These are phyloP conservation scores for Wickerhamiella vanderwaltii DNA, from an alignment of 805 yeast genomes.

Conservation along the genomic window DNA sequence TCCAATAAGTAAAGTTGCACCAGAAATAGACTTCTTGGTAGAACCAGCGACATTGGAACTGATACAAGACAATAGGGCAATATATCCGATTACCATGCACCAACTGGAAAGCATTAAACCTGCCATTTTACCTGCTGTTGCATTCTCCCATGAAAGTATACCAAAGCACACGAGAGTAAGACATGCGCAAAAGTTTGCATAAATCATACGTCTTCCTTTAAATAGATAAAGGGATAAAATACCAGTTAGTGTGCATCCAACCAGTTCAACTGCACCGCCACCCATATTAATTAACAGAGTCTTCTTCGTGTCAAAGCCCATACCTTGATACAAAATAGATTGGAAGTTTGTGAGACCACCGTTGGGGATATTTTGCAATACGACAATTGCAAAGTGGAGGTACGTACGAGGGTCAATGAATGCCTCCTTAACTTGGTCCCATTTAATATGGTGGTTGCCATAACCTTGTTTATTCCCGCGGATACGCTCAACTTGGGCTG, in stretches of 20 bases:
- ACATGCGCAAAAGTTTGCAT: conserved; percentile 39
- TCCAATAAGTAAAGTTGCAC: conserved; percentile 47
- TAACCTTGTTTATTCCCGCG: conserved; percentile 44
- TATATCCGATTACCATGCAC: conserved; percentile 23
- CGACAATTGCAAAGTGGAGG: conserved; percentile 25
- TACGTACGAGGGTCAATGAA: conserved; percentile 39
- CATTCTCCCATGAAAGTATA: conserved; percentile 35
- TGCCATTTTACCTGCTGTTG: conserved; percentile 31
- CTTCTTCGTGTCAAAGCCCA: conserved; percentile 21
- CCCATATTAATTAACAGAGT: conserved; percentile 34
- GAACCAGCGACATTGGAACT: conserved; percentile 54
- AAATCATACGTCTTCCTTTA: conserved; percentile 15
- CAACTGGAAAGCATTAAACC: conserved; percentile 30
- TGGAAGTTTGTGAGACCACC: conserved; percentile 39
- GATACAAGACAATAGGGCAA: conserved; percentile 10
- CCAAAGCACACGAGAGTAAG: conserved; percentile 35
- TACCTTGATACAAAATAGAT: conserved; percentile 33
- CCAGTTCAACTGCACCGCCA: conserved; percentile 34
- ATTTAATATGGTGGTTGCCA: conserved; percentile 41
- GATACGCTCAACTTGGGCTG: conserved; percentile 40
- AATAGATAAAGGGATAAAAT: conserved; percentile 14
- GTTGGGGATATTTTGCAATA: conserved; percentile 2
- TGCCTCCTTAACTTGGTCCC: conserved; percentile 41
- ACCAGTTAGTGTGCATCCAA: conserved; percentile 14
- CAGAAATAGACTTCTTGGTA: conserved; percentile 53